These are phyloP conservation scores for Mycena latifolia DNA, from an alignment of 768 basidiomycete genomes.

Conservation along the genomic window DNA sequence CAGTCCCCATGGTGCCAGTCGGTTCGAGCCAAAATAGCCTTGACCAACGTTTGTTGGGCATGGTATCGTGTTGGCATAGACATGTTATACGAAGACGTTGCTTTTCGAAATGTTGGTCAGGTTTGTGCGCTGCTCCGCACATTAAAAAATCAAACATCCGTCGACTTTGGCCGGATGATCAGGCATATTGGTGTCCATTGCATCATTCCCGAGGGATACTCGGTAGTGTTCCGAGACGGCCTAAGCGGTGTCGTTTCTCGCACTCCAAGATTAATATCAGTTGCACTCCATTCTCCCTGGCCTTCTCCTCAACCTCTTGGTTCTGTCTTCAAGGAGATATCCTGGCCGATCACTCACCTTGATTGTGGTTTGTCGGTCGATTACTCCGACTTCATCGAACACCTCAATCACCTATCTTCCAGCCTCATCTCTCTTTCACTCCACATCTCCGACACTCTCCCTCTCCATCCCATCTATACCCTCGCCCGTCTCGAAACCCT, in stretches of 20 bases:
- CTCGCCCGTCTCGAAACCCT: not conserved
- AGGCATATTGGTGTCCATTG: conserved; percentile 14
- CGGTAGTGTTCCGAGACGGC: not conserved
- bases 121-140: conserved; percentile 13
- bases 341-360: not conserved
- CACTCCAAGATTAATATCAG: conserved; percentile 5
- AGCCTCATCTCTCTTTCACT: not conserved
- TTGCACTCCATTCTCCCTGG: not conserved
- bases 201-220: not conserved
- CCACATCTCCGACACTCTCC: not conserved
- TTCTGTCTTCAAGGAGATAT: not conserved
- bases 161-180: conserved; percentile 15
- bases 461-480: no score
- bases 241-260: not conserved
- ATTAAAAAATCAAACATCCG: not conserved
- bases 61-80: not conserved
- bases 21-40: not conserved
- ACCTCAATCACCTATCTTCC: conserved; percentile 1
- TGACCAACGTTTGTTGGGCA: conserved; percentile 18
- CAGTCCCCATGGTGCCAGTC: conserved; percentile 17
- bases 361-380: no score
- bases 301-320: not conserved
- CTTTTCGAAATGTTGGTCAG: conserved; percentile 13
- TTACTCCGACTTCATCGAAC: not conserved
- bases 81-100: conserved; percentile 15